A percentile compares a stretch with the other conserved stretches of the same genome.
These are phyloP conservation scores for Nepenthes alata DNA, from an alignment of 179 eudicot genomes.

Conservation along the genomic window DNA sequence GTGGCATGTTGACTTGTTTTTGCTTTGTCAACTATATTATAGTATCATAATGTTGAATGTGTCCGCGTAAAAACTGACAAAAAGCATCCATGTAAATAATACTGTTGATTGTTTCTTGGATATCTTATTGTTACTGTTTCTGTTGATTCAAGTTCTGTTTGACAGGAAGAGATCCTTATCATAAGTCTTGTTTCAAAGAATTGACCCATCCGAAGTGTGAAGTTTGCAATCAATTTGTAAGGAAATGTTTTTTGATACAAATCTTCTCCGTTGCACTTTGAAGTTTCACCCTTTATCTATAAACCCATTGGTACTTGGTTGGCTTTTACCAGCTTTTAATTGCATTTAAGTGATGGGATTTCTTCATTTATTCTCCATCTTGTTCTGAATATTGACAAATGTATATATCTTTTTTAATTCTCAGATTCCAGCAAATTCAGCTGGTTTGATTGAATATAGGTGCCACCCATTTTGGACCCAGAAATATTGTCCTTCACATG, in stretches of 20 bases:
- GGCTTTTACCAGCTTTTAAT: background rate
- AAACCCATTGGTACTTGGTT: background rate
- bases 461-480: conserved; percentile 99
- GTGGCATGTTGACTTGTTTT: background rate
- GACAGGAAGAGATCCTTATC: conserved; percentile 89
- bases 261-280: conserved; percentile 6
- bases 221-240: conserved; percentile 93
- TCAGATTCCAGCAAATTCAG: conserved; percentile 85
- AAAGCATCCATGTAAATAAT: conserved; percentile 1
- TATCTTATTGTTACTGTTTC: conserved; percentile 26
- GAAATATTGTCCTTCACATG: conserved; percentile 96
- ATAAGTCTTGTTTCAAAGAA: conserved; percentile 87
- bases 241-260: conserved; percentile 14
- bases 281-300: background rate
- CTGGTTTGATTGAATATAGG: conserved; percentile 89
- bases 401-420: conserved; percentile 11
- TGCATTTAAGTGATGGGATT: background rate
- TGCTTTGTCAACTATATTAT: background rate
- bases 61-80: no score
- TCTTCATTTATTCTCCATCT: background rate
- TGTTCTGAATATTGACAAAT: background rate
- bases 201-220: conserved; percentile 92
- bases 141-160: conserved; percentile 90
- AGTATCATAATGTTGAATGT: background rate
- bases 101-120: background rate